Evolutionary conservation across 805 yeast genomes (phyloP), one percentile per base, ranked within the genome.

Genomic region (Wickerhamomyces queroliae): DNA sequence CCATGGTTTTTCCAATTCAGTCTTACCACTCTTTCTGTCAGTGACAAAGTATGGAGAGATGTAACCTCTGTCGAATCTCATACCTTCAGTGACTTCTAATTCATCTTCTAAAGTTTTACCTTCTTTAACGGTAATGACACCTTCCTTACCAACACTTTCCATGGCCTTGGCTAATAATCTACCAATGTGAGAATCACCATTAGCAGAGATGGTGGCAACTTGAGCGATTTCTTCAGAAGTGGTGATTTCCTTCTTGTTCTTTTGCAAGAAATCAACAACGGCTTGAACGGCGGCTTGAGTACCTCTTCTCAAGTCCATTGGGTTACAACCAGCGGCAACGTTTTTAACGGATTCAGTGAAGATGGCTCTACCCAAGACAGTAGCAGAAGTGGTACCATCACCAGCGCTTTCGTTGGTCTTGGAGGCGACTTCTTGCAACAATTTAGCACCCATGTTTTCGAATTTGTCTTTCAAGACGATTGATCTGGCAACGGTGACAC

Each of bases 101-200:
- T 88, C 95, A 63, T 91, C 99, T 64, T 86, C 96, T 55, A 91
- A 72, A 53, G 97, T 93, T 75, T 88, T 90, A 55, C 98, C 98
- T 67, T 88, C 96, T 73, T 83, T 91, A 57, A 91, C 93, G 52
- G 98, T 91, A 64, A 91, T 90, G 48, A 91, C 98, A 74, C 99
- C 99, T 66, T 91, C 98, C 69, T 91, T 89, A 55, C 99, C 99
- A 45, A 91, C 99, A 66, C 90, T 90, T 69, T 89, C 97, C 95
- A 91, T 91, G 49, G 99, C 98, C 40, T 83, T 77, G 39, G 98
- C 96, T 61, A 91, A 75, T 53, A 93, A 72, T 61, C 76, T 70
- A 63, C 99, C 99, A 51, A 91, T 85, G 72, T 90, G 96, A 23
- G 74, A 59, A 62, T 91, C 99, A 49, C 98, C 98, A 64, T 91